Base-by-base conservation (phyloP, 768 basidiomycete genomes). In the Cyclocybe aegerita region DNA sequence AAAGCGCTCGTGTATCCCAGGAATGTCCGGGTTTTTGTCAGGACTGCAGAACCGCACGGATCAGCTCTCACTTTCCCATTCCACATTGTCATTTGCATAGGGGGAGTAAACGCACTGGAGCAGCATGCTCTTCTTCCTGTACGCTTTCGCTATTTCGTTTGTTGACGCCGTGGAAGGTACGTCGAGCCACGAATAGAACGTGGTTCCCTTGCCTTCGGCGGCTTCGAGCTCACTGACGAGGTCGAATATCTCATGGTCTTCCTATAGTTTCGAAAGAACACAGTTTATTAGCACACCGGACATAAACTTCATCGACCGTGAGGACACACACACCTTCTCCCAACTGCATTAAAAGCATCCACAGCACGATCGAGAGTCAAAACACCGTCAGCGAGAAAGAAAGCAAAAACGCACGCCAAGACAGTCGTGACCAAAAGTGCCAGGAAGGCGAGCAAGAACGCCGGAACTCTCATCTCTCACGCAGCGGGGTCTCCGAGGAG, bases 231-330 rank as follows among this genome's bases (percentile, higher is more conserved):
- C 89, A 55, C 81, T 80, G 51, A 96, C 93, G 10, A 97, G 78
- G 70, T 97, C 95, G 63, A 98, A 98, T 34, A 98, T 95, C 68
- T 98, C 94, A 74, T 97, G 81, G 72, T 98, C 94, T 70, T 95
- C 89, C 88, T 93, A 54, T 14, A 12, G n/a, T 23, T 41, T 14
- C 41, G 38, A 52, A 33, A 16, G 12, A 7, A 41, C 9, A n/a
- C 9, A 6, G 37, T 10, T 6, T 6, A 9, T 41, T 41, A 11
- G 40, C 17, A 11, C 9, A 11, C 29, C n/a, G n/a, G 7, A 1
- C 17, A 12, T 14, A 32, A 43, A 29, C 15, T 45, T 29, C 12
- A 40, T 23, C 23, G 8, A 39, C n/a, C 32, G 34, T 38, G n/a
- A 14, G 36, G 14, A 36, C 37, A 54, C 67, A 54, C 67, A 47